A percentile compares a stretch with the other conserved stretches of the same genome.
These are phyloP conservation scores for Pseudocercospora eumusae DNA, from an alignment of 2,329 filamentous ascomycete genomes.

Conservation along the genomic window DNA sequence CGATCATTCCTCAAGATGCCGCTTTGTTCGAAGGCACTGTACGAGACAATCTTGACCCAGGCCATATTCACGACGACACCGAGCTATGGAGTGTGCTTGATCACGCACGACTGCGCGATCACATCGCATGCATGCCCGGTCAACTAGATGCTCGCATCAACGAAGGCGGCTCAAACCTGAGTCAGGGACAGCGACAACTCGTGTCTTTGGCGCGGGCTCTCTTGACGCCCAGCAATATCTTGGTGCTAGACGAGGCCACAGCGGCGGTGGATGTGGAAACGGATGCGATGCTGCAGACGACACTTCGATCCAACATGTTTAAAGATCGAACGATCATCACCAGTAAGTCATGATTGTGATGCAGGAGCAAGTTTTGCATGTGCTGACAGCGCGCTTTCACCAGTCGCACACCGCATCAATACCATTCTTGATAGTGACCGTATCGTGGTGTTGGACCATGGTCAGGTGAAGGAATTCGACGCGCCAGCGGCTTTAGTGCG, in stretches of 20 bases:
- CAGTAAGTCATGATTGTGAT: slow-evolving; percentile 46
- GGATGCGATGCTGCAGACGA: slow-evolving; percentile 65
- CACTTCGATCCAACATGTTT: slow-evolving; percentile 68
- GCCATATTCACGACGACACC: slow-evolving; percentile 92
- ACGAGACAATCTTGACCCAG: slow-evolving; percentile 92
- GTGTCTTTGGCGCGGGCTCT: slow-evolving; percentile 91
- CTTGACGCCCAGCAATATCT: slow-evolving; percentile 92
- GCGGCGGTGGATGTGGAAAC: slow-evolving; percentile 71
- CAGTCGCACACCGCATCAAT: slow-evolving; percentile 90
- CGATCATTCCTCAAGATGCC: slow-evolving; percentile 97
- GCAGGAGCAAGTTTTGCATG: not conserved
- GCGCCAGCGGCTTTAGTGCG: slow-evolving; percentile 76
- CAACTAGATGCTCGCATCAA: slow-evolving; percentile 86
- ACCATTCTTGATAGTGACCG: slow-evolving; percentile 88
- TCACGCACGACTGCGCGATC: slow-evolving; percentile 89
- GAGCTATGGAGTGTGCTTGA: slow-evolving; percentile 86
- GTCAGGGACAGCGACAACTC: slow-evolving; percentile 90
- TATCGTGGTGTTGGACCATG: slow-evolving; percentile 90
- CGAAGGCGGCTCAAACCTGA: slow-evolving; percentile 96
- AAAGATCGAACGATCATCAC: slow-evolving; percentile 95
- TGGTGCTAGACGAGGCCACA: slow-evolving; percentile 95
- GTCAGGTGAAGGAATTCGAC: slow-evolving; percentile 89
- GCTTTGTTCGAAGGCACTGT: slow-evolving; percentile 92
- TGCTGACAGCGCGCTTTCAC: not conserved
- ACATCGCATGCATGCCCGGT: slow-evolving; percentile 81